phyloP scores from a whole-genome alignment of 345 rosid species.

The Turritis glabra region DNA sequence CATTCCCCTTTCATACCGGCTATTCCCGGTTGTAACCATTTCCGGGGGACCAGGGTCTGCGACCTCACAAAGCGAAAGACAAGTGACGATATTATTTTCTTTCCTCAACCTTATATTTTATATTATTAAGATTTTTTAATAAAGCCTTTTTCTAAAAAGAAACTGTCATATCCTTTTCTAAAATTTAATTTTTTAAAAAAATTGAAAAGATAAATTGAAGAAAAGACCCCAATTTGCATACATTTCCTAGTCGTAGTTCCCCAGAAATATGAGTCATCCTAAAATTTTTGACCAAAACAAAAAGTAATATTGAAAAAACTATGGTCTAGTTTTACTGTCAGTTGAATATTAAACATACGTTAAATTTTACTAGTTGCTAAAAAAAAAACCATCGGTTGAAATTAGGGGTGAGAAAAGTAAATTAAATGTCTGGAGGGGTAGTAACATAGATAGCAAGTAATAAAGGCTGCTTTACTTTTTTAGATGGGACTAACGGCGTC shows the following conservation, averaged over 20 bases:
- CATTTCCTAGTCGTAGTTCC: background rate
- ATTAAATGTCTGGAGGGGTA: background rate
- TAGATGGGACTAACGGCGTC: slow-evolving; percentile 48
- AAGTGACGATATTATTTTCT: slow-evolving; percentile 26
- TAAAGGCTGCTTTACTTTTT: slow-evolving; percentile 46
- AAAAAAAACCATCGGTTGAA: background rate
- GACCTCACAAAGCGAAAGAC: slow-evolving; percentile 37
- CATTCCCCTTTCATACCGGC: slow-evolving; percentile 36
- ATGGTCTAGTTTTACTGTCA: background rate
- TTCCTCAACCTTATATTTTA: slow-evolving; percentile 9
- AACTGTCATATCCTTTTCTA: background rate
- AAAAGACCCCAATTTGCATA: background rate
- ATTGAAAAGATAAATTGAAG: background rate
- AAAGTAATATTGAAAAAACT: background rate
- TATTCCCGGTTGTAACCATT: slow-evolving; percentile 43
- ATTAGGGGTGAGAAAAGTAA: background rate
- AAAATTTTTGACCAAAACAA: background rate
- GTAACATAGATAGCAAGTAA: slow-evolving; percentile 28
- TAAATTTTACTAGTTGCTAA: no score
- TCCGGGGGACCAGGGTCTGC: slow-evolving; percentile 45
- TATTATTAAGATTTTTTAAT: background rate
- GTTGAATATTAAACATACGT: background rate
- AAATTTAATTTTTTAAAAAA: background rate
- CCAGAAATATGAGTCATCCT: background rate
- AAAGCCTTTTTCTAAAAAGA: background rate